A percentile compares a stretch with the other conserved stretches of the same genome.
These are phyloP conservation scores for Aspergillus bertholletiae DNA, from an alignment of 495 filamentous ascomycete species.

Conservation along the genomic window DNA sequence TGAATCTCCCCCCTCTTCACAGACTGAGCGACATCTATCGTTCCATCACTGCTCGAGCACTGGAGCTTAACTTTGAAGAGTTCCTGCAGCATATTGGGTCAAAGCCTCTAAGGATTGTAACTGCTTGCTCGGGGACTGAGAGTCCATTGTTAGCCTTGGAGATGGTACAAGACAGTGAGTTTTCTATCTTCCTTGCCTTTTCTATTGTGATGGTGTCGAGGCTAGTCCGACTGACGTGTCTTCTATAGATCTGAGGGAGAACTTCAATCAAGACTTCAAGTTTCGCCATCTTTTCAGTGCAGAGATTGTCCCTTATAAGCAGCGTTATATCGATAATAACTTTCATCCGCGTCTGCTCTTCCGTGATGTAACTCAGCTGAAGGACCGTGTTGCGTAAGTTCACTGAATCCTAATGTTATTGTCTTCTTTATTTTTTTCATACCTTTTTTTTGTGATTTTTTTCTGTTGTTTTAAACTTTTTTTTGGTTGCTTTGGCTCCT, in stretches of 20 bases:
- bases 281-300: conserved; percentile 71
- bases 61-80: conserved; percentile 28
- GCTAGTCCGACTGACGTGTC: background rate
- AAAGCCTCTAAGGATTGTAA: conserved; percentile 59
- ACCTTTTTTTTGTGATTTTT: background rate
- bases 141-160: conserved; percentile 67
- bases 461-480: background rate
- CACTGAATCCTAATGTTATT: background rate
- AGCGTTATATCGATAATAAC: conserved; percentile 78
- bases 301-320: conserved; percentile 76
- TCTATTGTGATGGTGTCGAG: background rate
- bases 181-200: background rate
- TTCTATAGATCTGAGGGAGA: conserved; percentile 27
- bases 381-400: conserved; percentile 54
- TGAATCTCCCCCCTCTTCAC: conserved; percentile 41
- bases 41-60: conserved; percentile 39
- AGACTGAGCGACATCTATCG: conserved; percentile 48
- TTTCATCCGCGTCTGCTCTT: conserved; percentile 61
- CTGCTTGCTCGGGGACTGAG: conserved; percentile 83
- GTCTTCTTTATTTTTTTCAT: background rate
- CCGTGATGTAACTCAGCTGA: conserved; percentile 65
- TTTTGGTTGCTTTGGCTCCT: background rate
- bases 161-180: conserved; percentile 44
- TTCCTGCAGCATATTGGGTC: conserved; percentile 35
- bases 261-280: conserved; percentile 26